Base-by-base conservation (phyloP, 352 stramenopile species). In the Thraustotheca clavata region DNA sequence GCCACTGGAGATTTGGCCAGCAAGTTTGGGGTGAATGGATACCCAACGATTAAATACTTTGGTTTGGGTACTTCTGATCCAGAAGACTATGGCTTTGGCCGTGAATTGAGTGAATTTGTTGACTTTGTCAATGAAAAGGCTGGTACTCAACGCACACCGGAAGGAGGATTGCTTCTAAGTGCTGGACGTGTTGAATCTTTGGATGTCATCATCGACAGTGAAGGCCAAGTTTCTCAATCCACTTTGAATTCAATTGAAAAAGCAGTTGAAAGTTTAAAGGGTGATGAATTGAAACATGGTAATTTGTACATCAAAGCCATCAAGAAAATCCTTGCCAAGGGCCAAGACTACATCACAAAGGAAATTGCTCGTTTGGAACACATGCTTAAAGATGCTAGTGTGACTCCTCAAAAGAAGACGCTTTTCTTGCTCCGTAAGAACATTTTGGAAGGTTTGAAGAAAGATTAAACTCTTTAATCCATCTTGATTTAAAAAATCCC, bases 1-100 rank as follows among this genome's bases (percentile, higher is more conserved):
- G 81, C 67, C 4, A 80, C 91, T 67, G 22, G 60, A 1, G 77
- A 79, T 35, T 59, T 92, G 29, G 81, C 73, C n/a, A 63, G 67
- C 40, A 80, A 82, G 67, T 97, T 91, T 72, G 89, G 85, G 49
- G 83, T 97, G 31, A 89, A 79, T 57, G 88, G 90, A 27, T 97
- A 89, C 80, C 90, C 90, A 32, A 96, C 89, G 52, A 79, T 97
- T 71, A 96, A 95, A 75, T 97, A 95, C 76, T 97, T 97, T 60
- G 75, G 82, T 0, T 77, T 78, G 0, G 86, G 76, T 50, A 79
- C 82, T 57, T 76, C 84, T 40, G 87, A 95, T 54, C 74, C 86
- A 22, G 81, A 94, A 67, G 78, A 94, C 72, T 97, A 96, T 73
- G 77, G 76, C 52, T 76, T 76, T 46, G 87, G 79, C 47, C 84